These are phyloP conservation scores for Neurospora sp. DNA, from an alignment of 495 filamentous ascomycete species.

Conservation along the genomic window DNA sequence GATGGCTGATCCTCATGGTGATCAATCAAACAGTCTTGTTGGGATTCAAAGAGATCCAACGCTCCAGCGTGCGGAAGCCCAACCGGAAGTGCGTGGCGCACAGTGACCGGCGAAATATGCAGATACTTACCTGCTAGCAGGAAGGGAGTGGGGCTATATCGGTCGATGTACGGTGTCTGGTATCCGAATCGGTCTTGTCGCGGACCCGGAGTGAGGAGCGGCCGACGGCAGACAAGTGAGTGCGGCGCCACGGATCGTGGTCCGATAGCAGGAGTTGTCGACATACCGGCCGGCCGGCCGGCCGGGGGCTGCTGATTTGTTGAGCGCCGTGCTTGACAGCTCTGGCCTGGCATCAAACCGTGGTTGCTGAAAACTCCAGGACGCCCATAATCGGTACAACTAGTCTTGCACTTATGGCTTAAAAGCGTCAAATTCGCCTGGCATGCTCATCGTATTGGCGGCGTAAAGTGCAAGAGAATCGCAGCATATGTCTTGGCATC, in stretches of 20 bases:
- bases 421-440: neutral
- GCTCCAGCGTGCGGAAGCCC: neutral
- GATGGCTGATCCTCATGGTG: neutral
- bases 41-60: neutral
- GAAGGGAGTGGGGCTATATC: neutral
- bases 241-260: neutral
- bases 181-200: neutral
- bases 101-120: neutral
- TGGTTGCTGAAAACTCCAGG: neutral
- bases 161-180: neutral
- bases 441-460: neutral
- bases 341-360: neutral
- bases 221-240: neutral
- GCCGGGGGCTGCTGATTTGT: neutral
- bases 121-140: neutral
- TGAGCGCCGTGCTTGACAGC: neutral
- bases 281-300: neutral
- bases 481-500: neutral
- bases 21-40: neutral
- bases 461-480: neutral
- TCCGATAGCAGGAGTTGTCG: neutral
- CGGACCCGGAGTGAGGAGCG: neutral
- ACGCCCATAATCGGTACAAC: neutral
- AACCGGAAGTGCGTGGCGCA: neutral
- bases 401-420: neutral